Conservation (phyloP, 345 rosid species). For the Chamaenerion angustifolium region DNA sequence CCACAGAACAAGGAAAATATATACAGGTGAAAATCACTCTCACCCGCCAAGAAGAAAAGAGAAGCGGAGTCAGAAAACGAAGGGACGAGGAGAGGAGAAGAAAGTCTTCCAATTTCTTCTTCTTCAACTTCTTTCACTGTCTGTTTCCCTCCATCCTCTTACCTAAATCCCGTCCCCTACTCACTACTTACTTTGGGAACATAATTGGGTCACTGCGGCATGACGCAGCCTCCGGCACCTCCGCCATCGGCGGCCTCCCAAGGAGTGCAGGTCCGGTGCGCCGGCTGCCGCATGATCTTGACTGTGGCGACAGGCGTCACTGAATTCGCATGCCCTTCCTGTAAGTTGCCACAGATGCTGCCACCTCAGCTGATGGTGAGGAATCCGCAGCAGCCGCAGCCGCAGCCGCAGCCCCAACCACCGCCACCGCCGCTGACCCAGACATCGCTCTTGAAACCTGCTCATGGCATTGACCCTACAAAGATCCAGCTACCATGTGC, state of each 20-base stretch:
- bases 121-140: too few species aligned
- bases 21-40: too few species aligned
- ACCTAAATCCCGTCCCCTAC: too few species aligned
- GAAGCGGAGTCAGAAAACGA: too few species aligned
- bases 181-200: neutral
- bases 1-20: too few species aligned
- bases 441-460: constrained; percentile 20
- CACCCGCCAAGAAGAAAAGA: too few species aligned
- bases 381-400: constrained; percentile 18
- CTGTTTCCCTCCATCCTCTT: too few species aligned
- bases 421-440: constrained; percentile 14
- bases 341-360: constrained; percentile 85
- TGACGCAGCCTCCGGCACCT: constrained; percentile 67
- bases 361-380: constrained; percentile 81
- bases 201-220: constrained; percentile 5
- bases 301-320: constrained; percentile 54
- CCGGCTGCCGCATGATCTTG: constrained; percentile 76
- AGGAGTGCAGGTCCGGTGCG: constrained; percentile 88
- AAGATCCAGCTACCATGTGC: constrained; percentile 97
- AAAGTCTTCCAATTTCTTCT: too few species aligned
- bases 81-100: too few species aligned
- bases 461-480: constrained; percentile 93
- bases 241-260: constrained; percentile 22
- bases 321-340: constrained; percentile 78
- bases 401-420: constrained; percentile 15